Conservation (phyloP, 2,329 filamentous ascomycete genomes). For the Rutstroemia sp. region DNA sequence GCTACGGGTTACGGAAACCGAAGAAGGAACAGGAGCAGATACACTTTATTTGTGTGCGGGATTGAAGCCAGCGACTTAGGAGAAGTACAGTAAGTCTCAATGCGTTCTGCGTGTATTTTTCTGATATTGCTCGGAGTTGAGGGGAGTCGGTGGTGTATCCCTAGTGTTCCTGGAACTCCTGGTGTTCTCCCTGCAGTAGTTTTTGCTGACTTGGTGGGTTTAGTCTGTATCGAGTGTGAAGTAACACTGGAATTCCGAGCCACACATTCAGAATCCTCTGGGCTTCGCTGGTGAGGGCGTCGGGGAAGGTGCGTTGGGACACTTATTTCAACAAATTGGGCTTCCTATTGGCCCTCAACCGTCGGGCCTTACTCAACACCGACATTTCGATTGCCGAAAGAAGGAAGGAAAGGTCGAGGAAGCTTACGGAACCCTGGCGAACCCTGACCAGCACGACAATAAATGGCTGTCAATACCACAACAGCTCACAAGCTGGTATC, state of each 20-base stretch:
- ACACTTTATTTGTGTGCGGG: too few relatives aligned
- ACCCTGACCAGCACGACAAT: too few relatives aligned
- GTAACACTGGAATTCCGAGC: not conserved
- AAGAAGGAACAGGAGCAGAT: not conserved
- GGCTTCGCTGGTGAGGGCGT: too few relatives aligned
- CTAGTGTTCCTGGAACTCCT: not conserved
- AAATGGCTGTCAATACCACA: not conserved
- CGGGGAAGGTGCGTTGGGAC: not conserved
- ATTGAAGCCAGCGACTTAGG: too few relatives aligned
- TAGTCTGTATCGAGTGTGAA: too few relatives aligned
- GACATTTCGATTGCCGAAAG: not conserved
- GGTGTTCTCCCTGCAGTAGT: too few relatives aligned
- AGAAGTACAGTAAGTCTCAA: too few relatives aligned
- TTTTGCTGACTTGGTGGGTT: too few relatives aligned
- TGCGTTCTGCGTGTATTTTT: not conserved
- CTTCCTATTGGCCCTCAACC: constrained; percentile 4
- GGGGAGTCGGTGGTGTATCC: not conserved
- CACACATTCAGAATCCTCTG: too few relatives aligned
- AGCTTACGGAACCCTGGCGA: too few relatives aligned
- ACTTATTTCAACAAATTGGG: not conserved
- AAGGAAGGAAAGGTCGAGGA: too few relatives aligned
- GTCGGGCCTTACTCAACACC: constrained; percentile 3
- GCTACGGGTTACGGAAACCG: not conserved
- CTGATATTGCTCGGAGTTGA: not conserved
- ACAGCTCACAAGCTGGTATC: not conserved